A percentile compares a stretch with the other conserved stretches of the same genome.
These are phyloP conservation scores for Conticribra weissflogii DNA, from an alignment of 108 stramenopile species.

Conservation along the genomic window DNA sequence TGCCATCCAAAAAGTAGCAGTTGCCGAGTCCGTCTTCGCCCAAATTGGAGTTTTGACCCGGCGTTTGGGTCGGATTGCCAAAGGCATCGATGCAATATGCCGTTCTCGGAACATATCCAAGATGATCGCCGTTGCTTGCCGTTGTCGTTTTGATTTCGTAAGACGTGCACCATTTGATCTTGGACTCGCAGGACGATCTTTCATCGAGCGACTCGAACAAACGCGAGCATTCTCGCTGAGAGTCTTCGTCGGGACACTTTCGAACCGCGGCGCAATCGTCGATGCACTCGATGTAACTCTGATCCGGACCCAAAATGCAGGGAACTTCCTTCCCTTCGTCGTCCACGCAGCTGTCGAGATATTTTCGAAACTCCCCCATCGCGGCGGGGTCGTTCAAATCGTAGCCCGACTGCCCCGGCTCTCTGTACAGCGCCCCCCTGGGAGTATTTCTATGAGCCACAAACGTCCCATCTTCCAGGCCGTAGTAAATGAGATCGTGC, in stretches of 20 bases:
- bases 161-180: constrained; percentile 28
- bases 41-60: constrained; percentile 4
- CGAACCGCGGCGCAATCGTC: no score
- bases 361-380: no score
- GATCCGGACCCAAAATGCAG: no score
- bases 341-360: no score
- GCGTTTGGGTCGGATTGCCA: constrained; percentile 39
- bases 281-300: no score
- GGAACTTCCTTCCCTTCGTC: no score
- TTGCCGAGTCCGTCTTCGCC: constrained; percentile 2
- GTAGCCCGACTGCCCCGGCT: constrained; percentile 17
- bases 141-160: constrained; percentile 25
- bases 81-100: constrained; percentile 28
- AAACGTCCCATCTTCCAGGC: constrained; percentile 34
- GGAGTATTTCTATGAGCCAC: constrained; percentile 11
- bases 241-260: no score
- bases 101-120: constrained; percentile 33
- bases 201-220: neutral
- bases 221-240: no score
- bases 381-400: no score
- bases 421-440: neutral
- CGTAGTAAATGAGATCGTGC: constrained; percentile 25
- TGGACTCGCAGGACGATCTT: neutral
- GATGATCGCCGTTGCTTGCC: neutral
- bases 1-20: constrained; percentile 2